Conservation (phyloP, 73 alveolate genomes). For the Effrenium voratum region DNA sequence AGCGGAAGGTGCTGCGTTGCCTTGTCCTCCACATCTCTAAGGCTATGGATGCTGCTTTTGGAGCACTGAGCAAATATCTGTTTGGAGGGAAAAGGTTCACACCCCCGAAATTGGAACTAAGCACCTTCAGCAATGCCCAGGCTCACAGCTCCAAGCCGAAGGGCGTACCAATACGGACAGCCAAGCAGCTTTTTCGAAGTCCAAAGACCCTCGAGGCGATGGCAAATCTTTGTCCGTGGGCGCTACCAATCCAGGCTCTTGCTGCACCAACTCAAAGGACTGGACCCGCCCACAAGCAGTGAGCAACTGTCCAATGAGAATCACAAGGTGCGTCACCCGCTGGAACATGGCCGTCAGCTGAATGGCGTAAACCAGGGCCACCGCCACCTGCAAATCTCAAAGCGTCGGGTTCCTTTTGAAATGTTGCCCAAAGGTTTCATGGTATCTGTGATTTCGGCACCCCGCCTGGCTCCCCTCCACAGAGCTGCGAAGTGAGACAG, state of each 20-base stretch:
- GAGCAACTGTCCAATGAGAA: constrained; percentile 54
- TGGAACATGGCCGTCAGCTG: constrained; percentile 77
- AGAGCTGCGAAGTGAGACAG: constrained; percentile 7
- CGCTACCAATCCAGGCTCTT: background rate
- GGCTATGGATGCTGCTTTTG: background rate
- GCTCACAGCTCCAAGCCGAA: too few species aligned
- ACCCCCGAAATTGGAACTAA: too few species aligned
- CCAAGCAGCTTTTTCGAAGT: background rate
- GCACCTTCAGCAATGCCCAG: too few species aligned
- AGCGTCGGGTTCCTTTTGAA: too few species aligned
- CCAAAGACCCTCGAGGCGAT: constrained; percentile 3
- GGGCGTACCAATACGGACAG: background rate
- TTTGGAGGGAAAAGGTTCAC: too few species aligned
- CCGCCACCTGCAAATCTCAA: background rate
- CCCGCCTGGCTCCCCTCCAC: background rate
- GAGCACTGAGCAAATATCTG: background rate
- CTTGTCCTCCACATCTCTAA: too few species aligned
- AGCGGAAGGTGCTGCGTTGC: too few species aligned
- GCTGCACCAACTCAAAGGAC: constrained; percentile 26
- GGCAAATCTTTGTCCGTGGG: background rate
- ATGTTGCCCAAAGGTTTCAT: too few species aligned
- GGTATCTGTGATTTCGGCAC: too few species aligned
- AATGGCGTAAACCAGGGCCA: constrained; percentile 52
- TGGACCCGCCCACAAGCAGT: constrained; percentile 73
- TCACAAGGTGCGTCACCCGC: constrained; percentile 43